These are phyloP conservation scores for Wallacemonas sp. DNA, from an alignment of 208 protist species.

Conservation along the genomic window DNA sequence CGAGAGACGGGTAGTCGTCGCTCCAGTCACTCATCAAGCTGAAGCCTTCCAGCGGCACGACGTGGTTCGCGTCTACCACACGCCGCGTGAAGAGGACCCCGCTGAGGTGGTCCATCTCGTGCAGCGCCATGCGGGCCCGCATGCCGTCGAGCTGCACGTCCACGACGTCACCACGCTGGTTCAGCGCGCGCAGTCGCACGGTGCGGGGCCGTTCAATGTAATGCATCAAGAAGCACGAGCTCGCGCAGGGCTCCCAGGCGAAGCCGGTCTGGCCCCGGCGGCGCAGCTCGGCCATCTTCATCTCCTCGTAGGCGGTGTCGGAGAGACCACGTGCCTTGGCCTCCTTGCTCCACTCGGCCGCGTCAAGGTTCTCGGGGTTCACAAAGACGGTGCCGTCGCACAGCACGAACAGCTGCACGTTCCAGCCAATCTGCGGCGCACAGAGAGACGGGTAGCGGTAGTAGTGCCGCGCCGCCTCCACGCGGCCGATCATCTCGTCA, in stretches of 20 bases:
- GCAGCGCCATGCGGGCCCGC: conserved; percentile 79
- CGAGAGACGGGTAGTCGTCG: conserved; percentile 89
- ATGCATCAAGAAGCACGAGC: conserved; percentile 87
- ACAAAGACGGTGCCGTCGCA: conserved; percentile 84
- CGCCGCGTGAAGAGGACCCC: conserved; percentile 86
- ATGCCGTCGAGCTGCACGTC: conserved; percentile 61
- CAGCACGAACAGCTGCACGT: conserved; percentile 88
- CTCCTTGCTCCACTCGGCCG: conserved; percentile 37
- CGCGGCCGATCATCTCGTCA: conserved; percentile 58
- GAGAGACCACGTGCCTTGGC: conserved; percentile 24
- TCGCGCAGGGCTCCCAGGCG: conserved; percentile 91
- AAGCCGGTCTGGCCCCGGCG: conserved; percentile 61
- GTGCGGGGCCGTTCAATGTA: conserved; percentile 88
- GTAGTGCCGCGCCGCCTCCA: conserved; percentile 68
- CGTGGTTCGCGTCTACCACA: conserved; percentile 84
- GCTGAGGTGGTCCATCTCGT: conserved; percentile 85
- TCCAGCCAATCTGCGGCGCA: conserved; percentile 88
- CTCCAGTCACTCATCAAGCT: conserved; percentile 87
- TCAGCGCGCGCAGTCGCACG: conserved; percentile 50
- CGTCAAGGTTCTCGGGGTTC: conserved; percentile 83
- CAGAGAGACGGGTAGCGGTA: conserved; percentile 90
- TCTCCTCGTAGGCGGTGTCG: conserved; percentile 44
- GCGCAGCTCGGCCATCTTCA: conserved; percentile 54
- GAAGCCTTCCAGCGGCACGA: conserved; percentile 87
- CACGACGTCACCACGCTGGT: conserved; percentile 42